Conservation (phyloP, 2,329 filamentous ascomycete species). For the Ophiocordyceps sinensis region DNA sequence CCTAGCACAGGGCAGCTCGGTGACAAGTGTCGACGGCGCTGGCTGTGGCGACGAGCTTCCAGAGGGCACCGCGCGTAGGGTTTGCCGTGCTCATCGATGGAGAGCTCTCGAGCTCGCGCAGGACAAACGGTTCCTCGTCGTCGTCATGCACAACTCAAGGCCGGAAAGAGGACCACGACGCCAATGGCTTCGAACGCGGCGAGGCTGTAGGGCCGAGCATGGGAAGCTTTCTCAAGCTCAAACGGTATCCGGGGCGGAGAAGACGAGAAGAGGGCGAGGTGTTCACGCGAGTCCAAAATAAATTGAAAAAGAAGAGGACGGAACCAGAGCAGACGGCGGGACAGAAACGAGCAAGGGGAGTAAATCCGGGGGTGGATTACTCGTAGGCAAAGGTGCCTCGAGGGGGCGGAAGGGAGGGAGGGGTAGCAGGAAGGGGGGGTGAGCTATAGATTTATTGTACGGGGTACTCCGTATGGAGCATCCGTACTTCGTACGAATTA, state of each 20-base stretch:
- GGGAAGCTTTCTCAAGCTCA: neutral
- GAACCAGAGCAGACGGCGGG: neutral
- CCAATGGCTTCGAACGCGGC: neutral
- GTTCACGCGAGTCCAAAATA: neutral
- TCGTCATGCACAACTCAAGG: neutral
- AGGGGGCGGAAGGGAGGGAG: neutral
- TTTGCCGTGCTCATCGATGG: neutral
- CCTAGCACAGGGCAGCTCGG: neutral
- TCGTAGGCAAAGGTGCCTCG: neutral
- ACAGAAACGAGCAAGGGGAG: neutral
- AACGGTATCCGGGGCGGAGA: neutral
- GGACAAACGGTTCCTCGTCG: neutral
- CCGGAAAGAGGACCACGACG: neutral
- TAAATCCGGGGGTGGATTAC: conserved; percentile 5
- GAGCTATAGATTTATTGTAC: neutral
- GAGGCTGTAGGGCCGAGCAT: neutral
- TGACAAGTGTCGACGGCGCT: neutral
- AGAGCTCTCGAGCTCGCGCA: neutral
- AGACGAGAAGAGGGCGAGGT: neutral
- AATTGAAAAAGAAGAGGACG: neutral
- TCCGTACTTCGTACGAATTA: no score
- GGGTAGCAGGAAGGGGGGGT: neutral
- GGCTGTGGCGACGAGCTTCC: neutral
- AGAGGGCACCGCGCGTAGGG: neutral
- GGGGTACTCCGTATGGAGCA: no score